Evolutionary conservation across 805 yeast species (phyloP).

Genomic region (Saccharomyces jurei): DNA sequence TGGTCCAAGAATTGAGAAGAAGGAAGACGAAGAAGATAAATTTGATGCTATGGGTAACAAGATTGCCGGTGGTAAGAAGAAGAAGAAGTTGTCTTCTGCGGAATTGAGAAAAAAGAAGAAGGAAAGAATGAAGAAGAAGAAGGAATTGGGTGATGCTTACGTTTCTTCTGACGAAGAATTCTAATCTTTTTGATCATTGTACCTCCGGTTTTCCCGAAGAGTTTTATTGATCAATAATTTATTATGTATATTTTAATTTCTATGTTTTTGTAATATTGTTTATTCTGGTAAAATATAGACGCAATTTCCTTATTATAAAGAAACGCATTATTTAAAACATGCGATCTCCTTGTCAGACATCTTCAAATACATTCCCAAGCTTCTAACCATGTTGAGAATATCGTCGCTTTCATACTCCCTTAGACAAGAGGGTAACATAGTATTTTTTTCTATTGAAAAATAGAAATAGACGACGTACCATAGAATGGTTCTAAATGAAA

Average conservation of each 20-base stretch:
- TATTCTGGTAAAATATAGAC: slow-evolving; percentile 2
- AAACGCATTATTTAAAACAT: background rate
- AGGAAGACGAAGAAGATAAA: slow-evolving; percentile 93
- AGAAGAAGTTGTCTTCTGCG: slow-evolving; percentile 94
- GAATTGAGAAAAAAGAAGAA: slow-evolving; percentile 99
- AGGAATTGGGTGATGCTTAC: slow-evolving; percentile 98
- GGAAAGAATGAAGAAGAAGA: slow-evolving; percentile 99
- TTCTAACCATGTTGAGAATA: background rate
- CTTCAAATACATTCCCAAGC: background rate
- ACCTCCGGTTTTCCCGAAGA: background rate
- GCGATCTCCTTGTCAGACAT: background rate
- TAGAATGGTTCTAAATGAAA: background rate
- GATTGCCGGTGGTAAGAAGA: slow-evolving; percentile 93
- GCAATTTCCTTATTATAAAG: slow-evolving; percentile 1
- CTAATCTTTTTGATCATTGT: slow-evolving; percentile 32
- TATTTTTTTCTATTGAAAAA: background rate
- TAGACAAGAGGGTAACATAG: background rate
- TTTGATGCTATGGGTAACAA: slow-evolving; percentile 99
- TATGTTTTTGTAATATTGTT: slow-evolving; percentile 1
- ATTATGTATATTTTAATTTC: slow-evolving; percentile 6
- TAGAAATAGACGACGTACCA: background rate
- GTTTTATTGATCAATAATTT: slow-evolving; percentile 1
- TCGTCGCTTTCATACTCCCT: background rate
- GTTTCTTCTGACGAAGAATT: slow-evolving; percentile 93
- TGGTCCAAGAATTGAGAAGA: slow-evolving; percentile 98